These are phyloP conservation scores for Cylindrodendrum hubeiense DNA, from an alignment of 2,329 filamentous ascomycete genomes.

Conservation along the genomic window DNA sequence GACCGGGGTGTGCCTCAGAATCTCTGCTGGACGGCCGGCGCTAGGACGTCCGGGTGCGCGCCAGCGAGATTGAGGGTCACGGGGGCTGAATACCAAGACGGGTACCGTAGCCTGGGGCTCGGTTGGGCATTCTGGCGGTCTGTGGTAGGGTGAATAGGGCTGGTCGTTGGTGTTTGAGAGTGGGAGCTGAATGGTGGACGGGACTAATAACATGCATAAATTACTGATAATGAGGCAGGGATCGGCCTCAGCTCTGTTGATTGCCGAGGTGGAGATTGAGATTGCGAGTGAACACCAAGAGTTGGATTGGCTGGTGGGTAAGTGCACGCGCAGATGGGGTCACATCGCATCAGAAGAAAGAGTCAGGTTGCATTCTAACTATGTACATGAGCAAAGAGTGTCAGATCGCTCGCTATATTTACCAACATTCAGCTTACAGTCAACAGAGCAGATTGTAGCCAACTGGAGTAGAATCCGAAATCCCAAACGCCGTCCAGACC, in stretches of 20 bases:
- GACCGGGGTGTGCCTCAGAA: conserved; percentile 7
- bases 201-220: conserved; percentile 8
- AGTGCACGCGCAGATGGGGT: conserved; percentile 4
- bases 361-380: not conserved
- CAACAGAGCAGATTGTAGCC: not conserved
- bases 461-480: not conserved
- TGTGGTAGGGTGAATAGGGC: not conserved
- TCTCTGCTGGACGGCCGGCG: not conserved
- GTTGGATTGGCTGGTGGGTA: not conserved
- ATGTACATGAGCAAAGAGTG: conserved; percentile 12
- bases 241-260: not conserved
- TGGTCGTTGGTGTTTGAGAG: not conserved
- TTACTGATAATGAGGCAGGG: not conserved
- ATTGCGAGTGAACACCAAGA: not conserved
- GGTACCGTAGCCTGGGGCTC: not conserved
- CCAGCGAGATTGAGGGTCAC: not conserved
- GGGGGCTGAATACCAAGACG: not conserved
- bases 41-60: not conserved
- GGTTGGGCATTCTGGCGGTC: not conserved
- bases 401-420: conserved; percentile 2
- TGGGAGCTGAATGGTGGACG: not conserved
- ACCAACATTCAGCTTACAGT: not conserved
- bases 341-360: not conserved
- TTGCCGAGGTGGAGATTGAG: not conserved
- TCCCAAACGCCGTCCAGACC: conserved; percentile 5